A percentile compares a stretch with the other conserved stretches of the same genome.
These are phyloP conservation scores for Arthrinium phaeospermum DNA, from an alignment of 2,329 filamentous ascomycete species.

Conservation along the genomic window DNA sequence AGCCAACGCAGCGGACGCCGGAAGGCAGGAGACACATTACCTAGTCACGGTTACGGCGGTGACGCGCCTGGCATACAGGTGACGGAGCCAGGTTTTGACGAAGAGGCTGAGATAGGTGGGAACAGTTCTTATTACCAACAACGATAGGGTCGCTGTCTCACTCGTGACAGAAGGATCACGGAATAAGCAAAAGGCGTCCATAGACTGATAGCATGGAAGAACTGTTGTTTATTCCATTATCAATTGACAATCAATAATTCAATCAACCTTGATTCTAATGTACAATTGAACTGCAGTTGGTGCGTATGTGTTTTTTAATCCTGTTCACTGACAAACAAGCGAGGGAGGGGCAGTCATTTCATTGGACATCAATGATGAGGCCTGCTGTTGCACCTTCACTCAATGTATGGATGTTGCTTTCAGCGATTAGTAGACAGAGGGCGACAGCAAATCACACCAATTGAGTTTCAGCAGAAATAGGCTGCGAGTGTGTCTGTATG, in stretches of 20 bases:
- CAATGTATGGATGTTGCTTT: too few species aligned
- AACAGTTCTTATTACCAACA: slow-evolving; percentile 28
- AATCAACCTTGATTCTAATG: too few species aligned
- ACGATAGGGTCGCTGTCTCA: slow-evolving; percentile 14
- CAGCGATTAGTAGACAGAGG: too few species aligned
- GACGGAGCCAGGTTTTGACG: slow-evolving; percentile 38
- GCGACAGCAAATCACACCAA: background rate
- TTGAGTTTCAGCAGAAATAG: too few species aligned
- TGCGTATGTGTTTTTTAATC: too few species aligned
- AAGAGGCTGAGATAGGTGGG: slow-evolving; percentile 39
- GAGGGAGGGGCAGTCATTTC: too few species aligned
- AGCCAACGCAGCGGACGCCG: slow-evolving; percentile 39
- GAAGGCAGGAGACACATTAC: slow-evolving; percentile 37
- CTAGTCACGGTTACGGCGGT: slow-evolving; percentile 26
- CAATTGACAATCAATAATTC: too few species aligned
- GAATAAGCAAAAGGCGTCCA: slow-evolving; percentile 1
- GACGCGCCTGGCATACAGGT: slow-evolving; percentile 34
- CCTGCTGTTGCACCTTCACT: background rate
- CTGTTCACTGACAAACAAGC: too few species aligned
- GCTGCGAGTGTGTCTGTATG: background rate
- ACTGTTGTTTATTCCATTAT: background rate
- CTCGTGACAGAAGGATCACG: background rate
- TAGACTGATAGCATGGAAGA: background rate
- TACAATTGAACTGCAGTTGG: too few species aligned
- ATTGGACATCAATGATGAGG: background rate